A percentile compares a stretch with the other conserved stretches of the same genome.
phyloP scores from a whole-genome alignment of 768 basidiomycete species.

The Lactarius indigo region DNA sequence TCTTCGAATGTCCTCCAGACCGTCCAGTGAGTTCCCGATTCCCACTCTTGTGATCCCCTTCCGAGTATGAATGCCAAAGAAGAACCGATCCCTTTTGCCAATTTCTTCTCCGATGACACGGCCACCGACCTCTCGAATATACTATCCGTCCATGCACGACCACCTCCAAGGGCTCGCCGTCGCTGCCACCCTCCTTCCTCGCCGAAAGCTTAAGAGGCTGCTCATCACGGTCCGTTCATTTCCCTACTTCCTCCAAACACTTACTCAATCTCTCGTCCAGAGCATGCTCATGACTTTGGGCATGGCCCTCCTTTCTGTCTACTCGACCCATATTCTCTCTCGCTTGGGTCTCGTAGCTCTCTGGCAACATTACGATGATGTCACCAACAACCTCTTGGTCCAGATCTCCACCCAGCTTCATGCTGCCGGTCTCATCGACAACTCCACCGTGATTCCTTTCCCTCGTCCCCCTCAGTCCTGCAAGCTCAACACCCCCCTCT shows the following conservation, averaged over 20 bases:
- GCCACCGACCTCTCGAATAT: slow-evolving; percentile 16
- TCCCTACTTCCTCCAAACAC: neutral
- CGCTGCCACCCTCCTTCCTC: slow-evolving; percentile 9
- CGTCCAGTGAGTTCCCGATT: neutral
- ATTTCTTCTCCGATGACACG: slow-evolving; percentile 19
- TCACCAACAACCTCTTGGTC: slow-evolving; percentile 11
- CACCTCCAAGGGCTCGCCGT: slow-evolving; percentile 4
- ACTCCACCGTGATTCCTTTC: slow-evolving; percentile 1
- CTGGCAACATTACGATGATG: slow-evolving; percentile 1
- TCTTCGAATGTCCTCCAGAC: neutral
- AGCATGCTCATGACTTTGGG: slow-evolving; percentile 20
- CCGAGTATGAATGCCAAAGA: neutral
- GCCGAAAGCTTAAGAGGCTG: slow-evolving; percentile 19
- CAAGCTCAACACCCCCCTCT: slow-evolving; percentile 11
- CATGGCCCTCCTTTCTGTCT: slow-evolving; percentile 22
- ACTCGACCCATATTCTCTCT: slow-evolving; percentile 17
- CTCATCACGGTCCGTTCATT: slow-evolving; percentile 16
- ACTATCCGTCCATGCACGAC: slow-evolving; percentile 20
- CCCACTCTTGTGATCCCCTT: neutral
- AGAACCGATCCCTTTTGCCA: slow-evolving; percentile 4
- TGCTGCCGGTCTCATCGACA: slow-evolving; percentile 15
- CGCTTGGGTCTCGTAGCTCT: slow-evolving; percentile 12
- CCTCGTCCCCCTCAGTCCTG: slow-evolving; percentile 16
- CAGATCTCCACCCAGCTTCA: slow-evolving; percentile 12
- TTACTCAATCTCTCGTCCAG: slow-evolving; percentile 8